Conservation (phyloP, 768 basidiomycete genomes). For the Lentinula sp. region DNA sequence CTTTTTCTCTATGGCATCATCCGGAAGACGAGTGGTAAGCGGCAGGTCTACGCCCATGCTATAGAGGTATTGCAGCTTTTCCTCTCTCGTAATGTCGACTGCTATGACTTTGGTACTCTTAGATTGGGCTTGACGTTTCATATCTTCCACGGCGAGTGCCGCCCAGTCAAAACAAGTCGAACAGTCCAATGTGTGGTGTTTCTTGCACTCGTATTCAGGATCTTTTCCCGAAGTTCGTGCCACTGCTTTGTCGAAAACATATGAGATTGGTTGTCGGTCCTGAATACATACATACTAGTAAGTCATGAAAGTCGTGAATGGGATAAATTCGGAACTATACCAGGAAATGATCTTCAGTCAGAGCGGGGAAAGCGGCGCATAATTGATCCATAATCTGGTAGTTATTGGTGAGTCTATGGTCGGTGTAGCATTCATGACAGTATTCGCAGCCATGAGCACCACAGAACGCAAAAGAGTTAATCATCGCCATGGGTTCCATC, state of each 20-base stretch:
- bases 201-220: conserved; percentile 19
- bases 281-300: neutral
- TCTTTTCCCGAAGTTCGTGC: neutral
- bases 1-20: neutral
- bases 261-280: conserved; percentile 18
- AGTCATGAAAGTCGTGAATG: too few relatives aligned
- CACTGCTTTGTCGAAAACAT: conserved; percentile 14
- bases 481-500: conserved; percentile 11
- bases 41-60: conserved; percentile 1
- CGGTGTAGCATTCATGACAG: conserved; percentile 23
- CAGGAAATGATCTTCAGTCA: conserved; percentile 14
- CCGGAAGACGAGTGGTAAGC: neutral
- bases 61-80: neutral
- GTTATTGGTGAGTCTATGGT: conserved; percentile 28
- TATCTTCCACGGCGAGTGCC: conserved; percentile 8
- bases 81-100: neutral
- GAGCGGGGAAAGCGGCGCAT: conserved; percentile 11
- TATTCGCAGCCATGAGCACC: conserved; percentile 24
- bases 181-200: conserved; percentile 24
- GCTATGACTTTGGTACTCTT: neutral
- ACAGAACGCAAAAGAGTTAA: conserved; percentile 28
- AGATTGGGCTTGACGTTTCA: conserved; percentile 19
- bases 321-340: conserved; percentile 3
- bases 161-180: conserved; percentile 30
- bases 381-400: conserved; percentile 21